These are phyloP conservation scores for Rhazya stricta DNA, from an alignment of 257 asterid species.

Conservation along the genomic window DNA sequence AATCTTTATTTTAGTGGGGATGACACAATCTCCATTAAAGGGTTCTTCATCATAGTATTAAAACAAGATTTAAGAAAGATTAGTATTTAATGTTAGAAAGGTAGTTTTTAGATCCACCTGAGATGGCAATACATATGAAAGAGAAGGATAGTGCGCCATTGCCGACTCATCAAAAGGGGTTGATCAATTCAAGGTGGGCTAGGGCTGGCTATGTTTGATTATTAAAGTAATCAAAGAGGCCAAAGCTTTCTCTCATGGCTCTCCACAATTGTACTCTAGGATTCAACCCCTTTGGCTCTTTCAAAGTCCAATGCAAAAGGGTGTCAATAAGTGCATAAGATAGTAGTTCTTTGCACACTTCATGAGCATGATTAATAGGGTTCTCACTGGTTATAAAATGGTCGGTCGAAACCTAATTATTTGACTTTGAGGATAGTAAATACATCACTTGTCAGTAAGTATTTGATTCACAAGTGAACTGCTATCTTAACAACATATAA, in stretches of 20 bases:
- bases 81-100: not conserved
- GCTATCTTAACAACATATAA: too few species aligned
- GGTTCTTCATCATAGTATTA: constrained; percentile 1
- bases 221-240: not conserved
- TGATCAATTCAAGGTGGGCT: not conserved
- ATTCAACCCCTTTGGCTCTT: too few species aligned
- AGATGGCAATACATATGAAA: constrained; percentile 3
- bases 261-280: not conserved
- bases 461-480: too few species aligned
- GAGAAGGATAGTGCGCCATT: constrained; percentile 13
- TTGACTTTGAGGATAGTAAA: not conserved
- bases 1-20: constrained; percentile 11
- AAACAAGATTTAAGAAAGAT: not conserved
- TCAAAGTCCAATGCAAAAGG: not conserved
- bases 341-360: not conserved
- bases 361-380: not conserved
- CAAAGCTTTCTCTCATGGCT: not conserved
- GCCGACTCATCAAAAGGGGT: constrained; percentile 6
- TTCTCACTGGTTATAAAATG: too few species aligned
- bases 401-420: too few species aligned
- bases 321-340: too few species aligned
- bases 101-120: constrained; percentile 19
- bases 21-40: constrained; percentile 30
- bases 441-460: too few species aligned
- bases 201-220: not conserved